A percentile compares a stretch with the other conserved stretches of the same genome.
Evolutionary conservation across 1,284 basidiomycete species (phyloP).

Genomic region (Xerocomus nothofagi): DNA sequence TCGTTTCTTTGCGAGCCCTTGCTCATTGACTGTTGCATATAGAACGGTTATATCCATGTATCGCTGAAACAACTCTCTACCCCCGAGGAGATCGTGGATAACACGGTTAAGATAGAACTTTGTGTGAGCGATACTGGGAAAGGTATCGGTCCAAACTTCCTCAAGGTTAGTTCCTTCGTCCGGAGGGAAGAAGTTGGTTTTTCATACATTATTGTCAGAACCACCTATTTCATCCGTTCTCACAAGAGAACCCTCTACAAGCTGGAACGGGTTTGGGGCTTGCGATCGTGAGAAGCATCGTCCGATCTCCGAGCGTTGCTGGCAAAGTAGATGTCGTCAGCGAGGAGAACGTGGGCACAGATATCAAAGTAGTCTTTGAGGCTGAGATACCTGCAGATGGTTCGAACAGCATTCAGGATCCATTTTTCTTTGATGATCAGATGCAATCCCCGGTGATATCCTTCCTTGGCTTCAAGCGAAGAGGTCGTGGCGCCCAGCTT

Average conservation of each 20-base stretch:
- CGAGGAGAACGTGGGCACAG: slow-evolving; percentile 88
- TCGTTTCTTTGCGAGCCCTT: slow-evolving; percentile 6
- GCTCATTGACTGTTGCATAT: slow-evolving; percentile 16
- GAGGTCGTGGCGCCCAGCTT: slow-evolving; percentile 69
- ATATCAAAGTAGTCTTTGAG: slow-evolving; percentile 86
- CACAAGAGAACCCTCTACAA: slow-evolving; percentile 89
- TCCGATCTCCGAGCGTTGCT: slow-evolving; percentile 81
- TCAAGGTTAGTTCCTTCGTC: slow-evolving; percentile 54
- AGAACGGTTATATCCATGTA: slow-evolving; percentile 89
- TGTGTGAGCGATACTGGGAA: slow-evolving; percentile 91
- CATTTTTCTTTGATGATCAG: slow-evolving; percentile 48
- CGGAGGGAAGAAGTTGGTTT: slow-evolving; percentile 1
- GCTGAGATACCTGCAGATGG: slow-evolving; percentile 62
- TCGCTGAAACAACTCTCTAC: slow-evolving; percentile 74
- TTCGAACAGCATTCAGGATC: slow-evolving; percentile 41
- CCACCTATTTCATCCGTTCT: slow-evolving; percentile 96
- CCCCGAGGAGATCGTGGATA: slow-evolving; percentile 47
- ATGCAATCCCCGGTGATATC: slow-evolving; percentile 57
- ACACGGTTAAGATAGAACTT: slow-evolving; percentile 78
- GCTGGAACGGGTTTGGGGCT: slow-evolving; percentile 95
- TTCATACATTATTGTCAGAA: slow-evolving; percentile 51
- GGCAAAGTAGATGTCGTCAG: slow-evolving; percentile 90
- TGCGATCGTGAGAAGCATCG: slow-evolving; percentile 93
- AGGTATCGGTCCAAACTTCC: slow-evolving; percentile 86
- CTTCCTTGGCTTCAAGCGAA: slow-evolving; percentile 71